Percentiles rank a stretch among this genome's conserved stretches.
phyloP scores from a whole-genome alignment of 345 rosid species.

The Brassica juncea region DNA sequence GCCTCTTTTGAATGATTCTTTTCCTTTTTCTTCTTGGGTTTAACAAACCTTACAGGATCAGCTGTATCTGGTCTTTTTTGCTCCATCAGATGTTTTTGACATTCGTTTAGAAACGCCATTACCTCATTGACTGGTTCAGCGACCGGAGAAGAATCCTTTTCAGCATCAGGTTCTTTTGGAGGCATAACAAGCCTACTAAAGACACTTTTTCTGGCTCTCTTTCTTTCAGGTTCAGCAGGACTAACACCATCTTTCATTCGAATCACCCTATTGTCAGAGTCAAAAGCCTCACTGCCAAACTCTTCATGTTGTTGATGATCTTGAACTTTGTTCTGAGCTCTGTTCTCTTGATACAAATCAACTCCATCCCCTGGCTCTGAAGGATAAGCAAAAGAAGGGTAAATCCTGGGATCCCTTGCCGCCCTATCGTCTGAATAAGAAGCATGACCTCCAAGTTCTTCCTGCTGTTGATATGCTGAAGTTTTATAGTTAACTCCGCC shows the following conservation, averaged over 20 bases:
- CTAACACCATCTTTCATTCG: slow-evolving; percentile 5
- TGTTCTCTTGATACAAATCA: slow-evolving; percentile 29
- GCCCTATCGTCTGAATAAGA: slow-evolving; percentile 9
- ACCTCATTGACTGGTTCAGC: slow-evolving; percentile 52
- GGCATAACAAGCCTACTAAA: slow-evolving; percentile 53
- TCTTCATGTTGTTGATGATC: slow-evolving; percentile 29
- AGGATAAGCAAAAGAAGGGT: slow-evolving; percentile 36
- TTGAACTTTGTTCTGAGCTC: slow-evolving; percentile 10
- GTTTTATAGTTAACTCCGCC: not conserved
- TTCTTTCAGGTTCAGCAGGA: slow-evolving; percentile 21
- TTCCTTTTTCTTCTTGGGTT: slow-evolving; percentile 32
- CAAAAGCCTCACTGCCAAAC: slow-evolving; percentile 33
- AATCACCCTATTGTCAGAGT: slow-evolving; percentile 24
- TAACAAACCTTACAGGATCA: slow-evolving; percentile 5
- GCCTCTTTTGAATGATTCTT: slow-evolving; percentile 8
- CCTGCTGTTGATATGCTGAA: slow-evolving; percentile 28
- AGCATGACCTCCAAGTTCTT: slow-evolving; percentile 11
- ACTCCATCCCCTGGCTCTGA: slow-evolving; percentile 15
- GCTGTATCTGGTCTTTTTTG: slow-evolving; percentile 14
- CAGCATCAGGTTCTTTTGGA: slow-evolving; percentile 20
- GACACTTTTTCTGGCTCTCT: slow-evolving; percentile 48
- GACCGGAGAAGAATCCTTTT: slow-evolving; percentile 6
- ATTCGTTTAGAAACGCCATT: slow-evolving; percentile 45
- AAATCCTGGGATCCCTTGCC: slow-evolving; percentile 17
- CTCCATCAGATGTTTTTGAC: slow-evolving; percentile 41